These are phyloP conservation scores for Candida palmyrensis DNA, from an alignment of 805 yeast species.

Conservation along the genomic window DNA sequence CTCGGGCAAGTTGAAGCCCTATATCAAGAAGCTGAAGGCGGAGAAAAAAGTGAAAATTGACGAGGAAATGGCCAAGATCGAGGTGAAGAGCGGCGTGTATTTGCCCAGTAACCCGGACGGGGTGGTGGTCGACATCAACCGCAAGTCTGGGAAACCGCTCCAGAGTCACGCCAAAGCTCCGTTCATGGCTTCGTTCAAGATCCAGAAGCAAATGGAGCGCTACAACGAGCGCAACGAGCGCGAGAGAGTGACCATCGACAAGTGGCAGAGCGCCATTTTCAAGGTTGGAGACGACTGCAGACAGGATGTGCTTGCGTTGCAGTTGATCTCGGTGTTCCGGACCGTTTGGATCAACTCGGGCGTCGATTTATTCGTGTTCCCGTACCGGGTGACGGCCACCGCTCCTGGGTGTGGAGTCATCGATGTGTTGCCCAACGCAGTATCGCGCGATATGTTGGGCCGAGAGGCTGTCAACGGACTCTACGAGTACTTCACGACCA, in stretches of 20 bases:
- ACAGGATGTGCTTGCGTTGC: conserved; percentile 93
- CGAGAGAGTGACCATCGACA: conserved; percentile 44
- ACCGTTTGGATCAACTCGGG: conserved; percentile 88
- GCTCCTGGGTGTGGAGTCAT: conserved; percentile 99
- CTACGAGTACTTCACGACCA: conserved; percentile 85
- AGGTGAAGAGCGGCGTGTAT: conserved; percentile 77
- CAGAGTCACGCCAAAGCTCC: conserved; percentile 99
- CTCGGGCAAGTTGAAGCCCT: conserved; percentile 93
- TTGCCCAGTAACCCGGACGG: conserved; percentile 98
- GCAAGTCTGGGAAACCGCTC: conserved; percentile 88
- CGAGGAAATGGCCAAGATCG: conserved; percentile 83
- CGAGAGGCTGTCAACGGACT: conserved; percentile 98
- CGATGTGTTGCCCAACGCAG: conserved; percentile 93
- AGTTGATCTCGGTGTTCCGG: conserved; percentile 84
- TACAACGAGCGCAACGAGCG: too few species aligned
- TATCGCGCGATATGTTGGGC: conserved; percentile 96
- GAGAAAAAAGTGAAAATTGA: conserved; percentile 96
- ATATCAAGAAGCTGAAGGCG: conserved; percentile 87
- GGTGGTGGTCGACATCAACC: conserved; percentile 81
- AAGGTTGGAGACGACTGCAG: conserved; percentile 99
- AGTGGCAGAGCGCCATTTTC: conserved; percentile 94
- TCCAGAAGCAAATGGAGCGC: too few species aligned
- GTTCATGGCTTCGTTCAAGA: conserved; percentile 91
- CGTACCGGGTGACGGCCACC: conserved; percentile 94
- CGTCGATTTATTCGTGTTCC: conserved; percentile 85